Base-by-base conservation (phyloP, 2,329 filamentous ascomycete species). In the Fusarium sp. region DNA sequence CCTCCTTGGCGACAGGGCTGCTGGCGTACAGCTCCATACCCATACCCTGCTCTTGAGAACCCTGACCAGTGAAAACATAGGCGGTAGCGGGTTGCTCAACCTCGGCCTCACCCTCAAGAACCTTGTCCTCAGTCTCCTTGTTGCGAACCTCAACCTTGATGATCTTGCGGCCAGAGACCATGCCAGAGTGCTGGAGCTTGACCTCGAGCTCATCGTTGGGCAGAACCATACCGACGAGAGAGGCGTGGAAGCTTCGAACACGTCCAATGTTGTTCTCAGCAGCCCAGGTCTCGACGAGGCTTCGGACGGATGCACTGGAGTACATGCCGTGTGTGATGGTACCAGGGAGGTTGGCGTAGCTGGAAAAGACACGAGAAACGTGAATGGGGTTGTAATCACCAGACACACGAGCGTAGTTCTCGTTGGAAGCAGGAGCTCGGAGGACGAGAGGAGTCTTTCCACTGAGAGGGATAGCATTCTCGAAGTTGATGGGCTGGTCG, bases 271-370 rank as follows among this genome's bases (percentile, higher is more conserved):
- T 96, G 86, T 99, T 99, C 84, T 99, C 97, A 1, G 95, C 96
- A 53, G 97, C 96, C 96, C 96, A 99, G 0, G 94, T 99, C 85
- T 99, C 96, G 8, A 99, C 94, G 54, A 99, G 85, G 78, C 94
- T 97, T 75, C 97, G 91, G 30, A 99, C 96, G 37, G 96, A 93
- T 71, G 96, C 96, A 80, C 95, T 98, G 3, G 95, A 97, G 86
- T 98, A 99, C 96, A 99, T 99, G 78, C 96, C 96, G 78, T 99
- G 96, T 2, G 96, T 99, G 77, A 99, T 99, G 44, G 96, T 99
- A 50, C 96, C 97, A 2, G 94, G 94, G 16, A 99, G 86, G 79
- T 94, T 96, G 78, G 96, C 97, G 76, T 98, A 99, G 82, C 89
- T 93, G 33, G 96, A 92, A 83, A 99, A 99, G 57, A 97, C 93